Conservation (phyloP, 2,329 filamentous ascomycete species). For the Furcasterigmium furcatum region DNA sequence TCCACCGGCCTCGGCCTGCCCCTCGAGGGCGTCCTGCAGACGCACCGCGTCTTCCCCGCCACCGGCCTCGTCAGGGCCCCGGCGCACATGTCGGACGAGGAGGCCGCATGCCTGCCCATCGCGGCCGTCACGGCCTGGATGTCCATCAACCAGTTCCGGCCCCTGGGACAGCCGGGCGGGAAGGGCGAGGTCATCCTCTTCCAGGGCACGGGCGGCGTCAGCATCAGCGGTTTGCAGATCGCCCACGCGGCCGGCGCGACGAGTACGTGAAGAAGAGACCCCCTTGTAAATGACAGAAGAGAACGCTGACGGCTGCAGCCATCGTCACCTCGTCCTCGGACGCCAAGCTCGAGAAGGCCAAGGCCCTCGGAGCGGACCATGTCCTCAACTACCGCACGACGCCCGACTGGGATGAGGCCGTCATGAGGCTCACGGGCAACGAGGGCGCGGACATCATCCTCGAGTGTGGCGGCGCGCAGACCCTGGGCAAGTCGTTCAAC, state of each 20-base stretch:
- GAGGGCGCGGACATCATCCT: slow-evolving; percentile 52
- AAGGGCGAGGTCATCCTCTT: slow-evolving; percentile 42
- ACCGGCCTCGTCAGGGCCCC: slow-evolving; percentile 54
- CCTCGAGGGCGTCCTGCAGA: slow-evolving; percentile 51
- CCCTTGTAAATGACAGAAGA: background rate
- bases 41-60: slow-evolving; percentile 57
- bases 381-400: slow-evolving; percentile 51
- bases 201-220: slow-evolving; percentile 53
- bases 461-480: slow-evolving; percentile 50
- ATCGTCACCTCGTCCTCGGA: slow-evolving; percentile 55
- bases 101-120: slow-evolving; percentile 59
- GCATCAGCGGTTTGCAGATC: slow-evolving; percentile 48
- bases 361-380: slow-evolving; percentile 46
- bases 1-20: slow-evolving; percentile 58
- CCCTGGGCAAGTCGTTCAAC: slow-evolving; percentile 48
- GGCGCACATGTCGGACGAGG: slow-evolving; percentile 53
- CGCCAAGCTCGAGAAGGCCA: slow-evolving; percentile 43
- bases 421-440: slow-evolving; percentile 39
- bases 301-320: slow-evolving; percentile 28
- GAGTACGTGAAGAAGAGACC: slow-evolving; percentile 26
- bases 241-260: slow-evolving; percentile 48
- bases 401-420: slow-evolving; percentile 47
- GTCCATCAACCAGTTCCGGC: slow-evolving; percentile 58
- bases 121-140: slow-evolving; percentile 64
- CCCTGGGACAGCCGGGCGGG: slow-evolving; percentile 46